Conservation (phyloP, 371 early-diverging fungal species). For the Quaeritorhiza haematococci region DNA sequence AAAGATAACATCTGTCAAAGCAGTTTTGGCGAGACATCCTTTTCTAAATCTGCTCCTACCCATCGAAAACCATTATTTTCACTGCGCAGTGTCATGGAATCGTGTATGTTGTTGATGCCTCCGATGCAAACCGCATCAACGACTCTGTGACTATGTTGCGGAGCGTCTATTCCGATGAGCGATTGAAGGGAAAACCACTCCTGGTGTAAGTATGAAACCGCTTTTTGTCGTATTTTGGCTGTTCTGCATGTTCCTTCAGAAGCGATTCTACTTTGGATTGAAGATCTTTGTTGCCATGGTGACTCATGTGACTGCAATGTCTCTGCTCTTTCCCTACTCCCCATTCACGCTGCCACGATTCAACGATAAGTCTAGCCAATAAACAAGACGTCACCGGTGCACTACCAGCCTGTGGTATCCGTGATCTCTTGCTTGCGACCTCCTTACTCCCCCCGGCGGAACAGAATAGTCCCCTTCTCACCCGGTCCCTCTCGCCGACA, state of each 20-base stretch:
- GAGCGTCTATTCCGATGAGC: conserved; percentile 13
- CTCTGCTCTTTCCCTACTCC: no score
- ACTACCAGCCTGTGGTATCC: not conserved
- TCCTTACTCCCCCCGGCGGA: no score
- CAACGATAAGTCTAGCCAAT: conserved; percentile 20
- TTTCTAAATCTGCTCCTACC: not conserved
- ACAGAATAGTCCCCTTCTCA: no score
- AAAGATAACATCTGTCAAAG: not conserved
- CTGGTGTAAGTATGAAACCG: conserved; percentile 25
- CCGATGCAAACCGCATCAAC: conserved; percentile 12
- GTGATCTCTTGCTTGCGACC: no score
- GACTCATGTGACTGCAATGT: no score
- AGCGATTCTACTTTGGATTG: no score
- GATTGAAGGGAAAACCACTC: conserved; percentile 32
- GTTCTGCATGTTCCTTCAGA: not conserved
- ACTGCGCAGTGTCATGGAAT: conserved; percentile 20
- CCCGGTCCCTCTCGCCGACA: no score
- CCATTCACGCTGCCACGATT: no score
- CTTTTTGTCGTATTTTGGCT: not conserved
- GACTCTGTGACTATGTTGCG: conserved; percentile 20
- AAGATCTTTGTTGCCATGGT: no score
- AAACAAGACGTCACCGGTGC: conserved; percentile 20
- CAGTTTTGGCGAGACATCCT: not conserved
- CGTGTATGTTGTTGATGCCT: conserved; percentile 31
- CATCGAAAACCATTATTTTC: not conserved